Conservation (phyloP, 208 protist genomes). For the Acanthamoeba sp. region DNA sequence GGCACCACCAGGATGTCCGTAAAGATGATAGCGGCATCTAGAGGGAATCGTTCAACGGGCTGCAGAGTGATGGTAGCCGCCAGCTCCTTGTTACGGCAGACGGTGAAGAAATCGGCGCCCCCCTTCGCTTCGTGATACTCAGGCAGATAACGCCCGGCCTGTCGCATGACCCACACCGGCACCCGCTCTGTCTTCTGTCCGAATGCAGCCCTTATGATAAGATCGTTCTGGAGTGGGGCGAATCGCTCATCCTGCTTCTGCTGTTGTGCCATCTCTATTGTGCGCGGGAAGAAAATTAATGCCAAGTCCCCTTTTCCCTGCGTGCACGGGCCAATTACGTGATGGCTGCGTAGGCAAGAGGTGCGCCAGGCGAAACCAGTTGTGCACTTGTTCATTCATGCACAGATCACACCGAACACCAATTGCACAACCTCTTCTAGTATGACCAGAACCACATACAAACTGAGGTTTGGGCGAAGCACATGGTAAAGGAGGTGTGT, state of each 20-base stretch:
- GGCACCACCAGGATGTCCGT: conserved; percentile 94
- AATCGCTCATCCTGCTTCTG: conserved; percentile 76
- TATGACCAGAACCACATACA: no score
- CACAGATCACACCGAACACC: no score
- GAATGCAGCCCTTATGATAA: conserved; percentile 86
- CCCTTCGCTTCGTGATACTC: conserved; percentile 87
- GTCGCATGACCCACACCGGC: conserved; percentile 94
- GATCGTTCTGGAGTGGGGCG: conserved; percentile 88
- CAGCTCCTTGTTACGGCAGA: conserved; percentile 91
- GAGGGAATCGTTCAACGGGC: conserved; percentile 89
- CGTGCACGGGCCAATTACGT: no score
- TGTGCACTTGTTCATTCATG: no score
- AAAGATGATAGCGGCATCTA: conserved; percentile 95
- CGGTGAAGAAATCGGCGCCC: conserved; percentile 88
- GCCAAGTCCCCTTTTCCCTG: no score
- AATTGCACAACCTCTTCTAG: no score
- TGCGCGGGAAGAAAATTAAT: no score
- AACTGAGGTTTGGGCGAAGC: no score
- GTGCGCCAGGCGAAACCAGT: no score
- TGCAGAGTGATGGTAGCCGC: conserved; percentile 93
- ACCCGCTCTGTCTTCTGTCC: conserved; percentile 84
- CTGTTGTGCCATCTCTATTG: conserved; percentile 13
- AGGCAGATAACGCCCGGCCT: conserved; percentile 93
- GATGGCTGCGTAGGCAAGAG: no score
- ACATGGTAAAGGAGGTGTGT: no score